These are phyloP conservation scores for Kazachstania kunashirensis DNA, from an alignment of 805 yeast species.

Conservation along the genomic window DNA sequence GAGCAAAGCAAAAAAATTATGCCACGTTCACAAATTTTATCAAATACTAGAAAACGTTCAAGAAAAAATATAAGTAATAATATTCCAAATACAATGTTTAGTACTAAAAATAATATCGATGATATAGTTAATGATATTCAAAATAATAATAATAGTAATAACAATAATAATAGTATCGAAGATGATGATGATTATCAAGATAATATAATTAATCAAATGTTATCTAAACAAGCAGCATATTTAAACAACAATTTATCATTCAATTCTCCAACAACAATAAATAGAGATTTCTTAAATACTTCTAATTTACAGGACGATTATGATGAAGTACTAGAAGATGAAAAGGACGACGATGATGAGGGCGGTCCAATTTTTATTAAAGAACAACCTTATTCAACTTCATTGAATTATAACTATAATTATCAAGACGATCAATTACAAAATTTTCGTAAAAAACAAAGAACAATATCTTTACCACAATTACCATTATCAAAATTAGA, in stretches of 20 bases:
- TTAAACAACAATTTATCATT: constrained; percentile 15
- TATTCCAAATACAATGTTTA: no score
- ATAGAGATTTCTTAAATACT: background rate
- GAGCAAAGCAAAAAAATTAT: background rate
- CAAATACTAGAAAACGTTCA: constrained; percentile 3
- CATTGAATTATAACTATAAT: background rate
- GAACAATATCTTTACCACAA: constrained; percentile 48
- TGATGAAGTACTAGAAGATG: constrained; percentile 1
- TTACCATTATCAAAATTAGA: constrained; percentile 38
- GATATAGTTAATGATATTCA: background rate
- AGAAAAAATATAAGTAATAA: constrained; percentile 1
- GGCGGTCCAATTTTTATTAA: constrained; percentile 26
- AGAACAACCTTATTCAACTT: constrained; percentile 17
- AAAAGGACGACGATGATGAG: constrained; percentile 14
- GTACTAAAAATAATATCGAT: background rate
- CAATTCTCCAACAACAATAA: constrained; percentile 4
- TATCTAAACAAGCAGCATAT: constrained; percentile 19
- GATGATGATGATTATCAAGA: background rate
- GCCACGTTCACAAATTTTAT: background rate
- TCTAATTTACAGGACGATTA: background rate
- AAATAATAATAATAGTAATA: background rate
- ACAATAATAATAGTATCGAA: background rate
- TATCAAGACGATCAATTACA: background rate
- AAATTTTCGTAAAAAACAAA: constrained; percentile 30
- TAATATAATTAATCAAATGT: constrained; percentile 9